Conservation (phyloP, 495 filamentous ascomycete species). For the Aspergillus saccharolyticus region DNA sequence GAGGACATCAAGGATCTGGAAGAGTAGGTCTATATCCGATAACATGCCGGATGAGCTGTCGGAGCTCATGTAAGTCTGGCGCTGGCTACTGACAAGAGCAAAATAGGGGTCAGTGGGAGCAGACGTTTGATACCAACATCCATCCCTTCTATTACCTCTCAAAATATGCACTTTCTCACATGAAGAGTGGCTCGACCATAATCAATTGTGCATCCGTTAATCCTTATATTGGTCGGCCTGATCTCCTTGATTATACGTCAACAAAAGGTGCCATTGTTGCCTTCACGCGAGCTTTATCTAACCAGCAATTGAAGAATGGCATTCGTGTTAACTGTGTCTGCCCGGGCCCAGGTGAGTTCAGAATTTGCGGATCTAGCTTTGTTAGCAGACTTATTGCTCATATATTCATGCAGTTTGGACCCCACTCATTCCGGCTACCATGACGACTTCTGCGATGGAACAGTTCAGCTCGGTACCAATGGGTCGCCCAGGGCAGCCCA, state of each 20-base stretch:
- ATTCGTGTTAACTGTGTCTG: conserved; percentile 80
- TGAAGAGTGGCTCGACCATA: conserved; percentile 70
- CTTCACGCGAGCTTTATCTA: conserved; percentile 74
- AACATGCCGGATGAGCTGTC: not conserved
- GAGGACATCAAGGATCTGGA: conserved; percentile 65
- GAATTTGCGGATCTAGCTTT: not conserved
- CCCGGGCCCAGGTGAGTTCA: conserved; percentile 58
- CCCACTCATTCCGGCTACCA: conserved; percentile 73
- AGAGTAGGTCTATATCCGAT: conserved; percentile 66
- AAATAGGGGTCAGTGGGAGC: conserved; percentile 65
- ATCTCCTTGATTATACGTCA: conserved; percentile 81
- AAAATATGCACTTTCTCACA: conserved; percentile 72
- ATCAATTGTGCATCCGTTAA: conserved; percentile 83
- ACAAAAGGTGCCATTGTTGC: conserved; percentile 80
- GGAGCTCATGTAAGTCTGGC: not conserved
- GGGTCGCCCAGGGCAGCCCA: conserved; percentile 71
- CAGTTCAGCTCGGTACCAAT: conserved; percentile 68
- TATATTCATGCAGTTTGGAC: conserved; percentile 59
- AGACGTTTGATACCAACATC: conserved; percentile 72
- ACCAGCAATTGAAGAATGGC: conserved; percentile 65
- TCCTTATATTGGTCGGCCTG: conserved; percentile 74
- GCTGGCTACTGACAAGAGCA: conserved; percentile 2
- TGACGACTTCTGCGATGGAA: conserved; percentile 65
- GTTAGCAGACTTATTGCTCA: not conserved
- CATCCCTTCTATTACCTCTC: conserved; percentile 70